Percentiles rank a stretch among this genome's conserved stretches.
Evolutionary conservation across 2,329 filamentous ascomycete genomes (phyloP).

Genomic region (Colletotrichum abscissum): DNA sequence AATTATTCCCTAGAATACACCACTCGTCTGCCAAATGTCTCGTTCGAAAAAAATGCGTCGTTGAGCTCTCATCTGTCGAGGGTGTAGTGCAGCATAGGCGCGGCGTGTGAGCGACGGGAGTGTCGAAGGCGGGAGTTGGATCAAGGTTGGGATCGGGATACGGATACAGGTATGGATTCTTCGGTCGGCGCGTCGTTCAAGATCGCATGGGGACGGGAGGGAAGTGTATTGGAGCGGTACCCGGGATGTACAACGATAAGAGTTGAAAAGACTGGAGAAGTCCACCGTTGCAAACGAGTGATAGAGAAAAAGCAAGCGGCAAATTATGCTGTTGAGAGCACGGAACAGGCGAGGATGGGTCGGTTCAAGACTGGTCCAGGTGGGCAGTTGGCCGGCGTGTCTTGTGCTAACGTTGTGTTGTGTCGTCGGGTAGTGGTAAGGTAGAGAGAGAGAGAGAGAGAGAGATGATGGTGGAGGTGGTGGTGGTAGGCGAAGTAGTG

Average conservation of each 20-base stretch:
- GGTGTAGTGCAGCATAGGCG: slow-evolving; percentile 29
- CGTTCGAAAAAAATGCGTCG: slow-evolving; percentile 29
- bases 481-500: not conserved
- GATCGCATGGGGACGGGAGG: slow-evolving; percentile 20
- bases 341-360: slow-evolving; percentile 20
- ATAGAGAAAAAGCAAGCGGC: slow-evolving; percentile 18
- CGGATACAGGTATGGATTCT: slow-evolving; percentile 24
- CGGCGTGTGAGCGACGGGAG: slow-evolving; percentile 10
- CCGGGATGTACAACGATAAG: slow-evolving; percentile 15
- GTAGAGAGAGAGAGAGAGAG: not conserved
- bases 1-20: slow-evolving; percentile 41
- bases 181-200: slow-evolving; percentile 16
- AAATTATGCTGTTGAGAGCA: slow-evolving; percentile 27
- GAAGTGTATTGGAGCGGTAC: slow-evolving; percentile 17
- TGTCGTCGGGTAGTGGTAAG: slow-evolving; percentile 5
- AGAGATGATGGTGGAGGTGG: not conserved
- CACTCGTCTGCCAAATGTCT: slow-evolving; percentile 29
- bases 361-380: slow-evolving; percentile 23
- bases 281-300: slow-evolving; percentile 28
- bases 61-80: slow-evolving; percentile 31
- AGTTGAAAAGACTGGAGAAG: slow-evolving; percentile 23
- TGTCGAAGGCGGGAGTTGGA: not conserved
- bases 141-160: slow-evolving; percentile 1
- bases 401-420: slow-evolving; percentile 20
- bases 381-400: slow-evolving; percentile 16